A percentile compares a stretch with the other conserved stretches of the same genome.
These are phyloP conservation scores for Populus hybrid DNA, from an alignment of 441 rosid species.

Conservation along the genomic window DNA sequence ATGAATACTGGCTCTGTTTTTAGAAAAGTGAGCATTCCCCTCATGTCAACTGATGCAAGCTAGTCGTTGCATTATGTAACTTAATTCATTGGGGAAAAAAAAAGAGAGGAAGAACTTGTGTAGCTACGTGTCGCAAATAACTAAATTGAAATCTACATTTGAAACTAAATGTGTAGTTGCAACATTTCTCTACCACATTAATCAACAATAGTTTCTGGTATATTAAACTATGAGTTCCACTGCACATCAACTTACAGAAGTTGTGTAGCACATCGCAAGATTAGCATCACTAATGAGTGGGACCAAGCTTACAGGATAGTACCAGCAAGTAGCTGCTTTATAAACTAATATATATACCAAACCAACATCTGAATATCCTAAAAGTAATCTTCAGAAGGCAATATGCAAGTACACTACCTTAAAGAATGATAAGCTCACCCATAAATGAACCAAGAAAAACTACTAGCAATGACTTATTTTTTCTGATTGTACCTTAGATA, in stretches of 20 bases:
- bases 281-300: neutral
- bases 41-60: neutral
- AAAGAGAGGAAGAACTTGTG: too few species aligned
- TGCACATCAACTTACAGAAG: neutral
- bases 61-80: neutral
- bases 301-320: neutral
- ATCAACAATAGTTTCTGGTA: too few species aligned
- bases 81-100: neutral
- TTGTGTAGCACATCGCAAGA: neutral
- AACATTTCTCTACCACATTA: constrained; percentile 1
- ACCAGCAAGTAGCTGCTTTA: neutral
- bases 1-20: neutral
- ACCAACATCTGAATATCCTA: neutral
- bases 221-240: constrained; percentile 3
- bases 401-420: constrained; percentile 3
- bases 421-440: neutral
- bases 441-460: constrained; percentile 13
- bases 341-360: neutral
- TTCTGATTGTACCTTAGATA: constrained; percentile 61
- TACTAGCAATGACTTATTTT: neutral
- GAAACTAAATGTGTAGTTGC: neutral
- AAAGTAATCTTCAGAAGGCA: constrained; percentile 2
- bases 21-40: neutral
- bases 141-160: constrained; percentile 1
- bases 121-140: neutral